Base-by-base conservation (phyloP, 2,329 filamentous ascomycete genomes). In the Claviceps purpurea region DNA sequence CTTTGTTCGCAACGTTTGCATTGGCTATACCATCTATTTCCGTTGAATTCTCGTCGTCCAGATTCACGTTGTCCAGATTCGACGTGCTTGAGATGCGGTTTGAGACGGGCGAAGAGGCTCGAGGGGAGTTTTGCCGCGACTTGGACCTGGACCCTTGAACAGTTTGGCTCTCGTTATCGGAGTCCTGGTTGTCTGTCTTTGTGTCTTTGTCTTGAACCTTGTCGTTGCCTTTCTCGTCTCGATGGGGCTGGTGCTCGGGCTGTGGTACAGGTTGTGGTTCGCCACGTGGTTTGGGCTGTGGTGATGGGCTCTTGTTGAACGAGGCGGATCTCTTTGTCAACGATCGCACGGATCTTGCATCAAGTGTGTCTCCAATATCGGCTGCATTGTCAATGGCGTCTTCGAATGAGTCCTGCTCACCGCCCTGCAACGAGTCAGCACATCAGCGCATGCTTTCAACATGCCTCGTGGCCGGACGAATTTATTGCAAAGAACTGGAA, bases 381-480 rank as follows among this genome's bases (percentile, higher is more conserved):
- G 51, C 51, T 43, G 48, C 68, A 54, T 75, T 78, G 66, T 87
- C 85, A 59, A 80, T 72, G 52, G 87, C 89, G 73, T 95, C 89
- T 70, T 95, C 88, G 62, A 94, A 95, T 16, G 78, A 59, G 42
- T 70, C 68, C 37, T 62, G 54, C 34, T 68, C 68, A 39, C 58
- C 57, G 41, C 54, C 53, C 66, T 70, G 52, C 26, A 24, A 34
- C 52, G 55, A 48, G 58, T 60, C 53, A 58, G 53, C 52, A 51
- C 18, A 30, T 47, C 6, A 49, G 38, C 46, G 14, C 20, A 26
- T 40, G 11, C 5, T 46, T 24, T 20, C 41, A 39, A n/a, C 20
- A n/a, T 13, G 39, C 7, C 26, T 45, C 42, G 8, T 40, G 22
- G 20, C 13, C 22, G 11, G 49, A 41, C 30, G 6, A 40, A 8